phyloP scores from a whole-genome alignment of 1,284 basidiomycete genomes.

The Psilocybe mexicana region DNA sequence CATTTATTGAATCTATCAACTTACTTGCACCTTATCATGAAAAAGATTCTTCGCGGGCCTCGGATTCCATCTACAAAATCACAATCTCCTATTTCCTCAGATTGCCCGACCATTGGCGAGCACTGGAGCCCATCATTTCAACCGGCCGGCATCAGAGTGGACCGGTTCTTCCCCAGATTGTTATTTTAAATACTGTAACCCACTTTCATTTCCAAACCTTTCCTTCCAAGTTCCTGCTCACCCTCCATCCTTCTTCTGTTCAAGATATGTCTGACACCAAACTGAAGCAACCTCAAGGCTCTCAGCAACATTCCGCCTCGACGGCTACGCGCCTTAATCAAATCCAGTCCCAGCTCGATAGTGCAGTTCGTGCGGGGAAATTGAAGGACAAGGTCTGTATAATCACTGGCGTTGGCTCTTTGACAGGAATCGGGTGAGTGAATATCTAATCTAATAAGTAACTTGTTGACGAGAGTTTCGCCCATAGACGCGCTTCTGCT shows the following conservation, averaged over 20 bases:
- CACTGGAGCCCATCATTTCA: neutral
- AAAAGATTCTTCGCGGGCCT: neutral
- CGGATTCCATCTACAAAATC: neutral
- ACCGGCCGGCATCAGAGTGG: slow-evolving; percentile 15
- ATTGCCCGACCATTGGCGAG: neutral
- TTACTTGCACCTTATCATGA: no score
- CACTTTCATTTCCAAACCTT: neutral
- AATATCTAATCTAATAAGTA: neutral
- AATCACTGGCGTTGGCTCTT: slow-evolving; percentile 84
- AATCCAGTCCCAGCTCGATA: slow-evolving; percentile 71
- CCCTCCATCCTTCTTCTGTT: neutral
- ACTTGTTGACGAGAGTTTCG: neutral
- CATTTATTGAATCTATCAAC: no score
- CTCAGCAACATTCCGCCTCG: slow-evolving; percentile 52
- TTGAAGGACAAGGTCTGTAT: slow-evolving; percentile 86
- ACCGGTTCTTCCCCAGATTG: slow-evolving; percentile 3
- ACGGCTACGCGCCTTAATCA: slow-evolving; percentile 66
- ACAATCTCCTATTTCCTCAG: no score
- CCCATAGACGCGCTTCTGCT: slow-evolving; percentile 68
- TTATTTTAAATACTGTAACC: neutral
- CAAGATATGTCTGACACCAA: slow-evolving; percentile 26
- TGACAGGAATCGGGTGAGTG: slow-evolving; percentile 81
- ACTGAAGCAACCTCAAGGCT: slow-evolving; percentile 26
- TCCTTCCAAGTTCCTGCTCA: neutral
- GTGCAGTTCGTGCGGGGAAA: slow-evolving; percentile 53